phyloP scores from a whole-genome alignment of 129 eudicot species.

The Arctium minus region DNA sequence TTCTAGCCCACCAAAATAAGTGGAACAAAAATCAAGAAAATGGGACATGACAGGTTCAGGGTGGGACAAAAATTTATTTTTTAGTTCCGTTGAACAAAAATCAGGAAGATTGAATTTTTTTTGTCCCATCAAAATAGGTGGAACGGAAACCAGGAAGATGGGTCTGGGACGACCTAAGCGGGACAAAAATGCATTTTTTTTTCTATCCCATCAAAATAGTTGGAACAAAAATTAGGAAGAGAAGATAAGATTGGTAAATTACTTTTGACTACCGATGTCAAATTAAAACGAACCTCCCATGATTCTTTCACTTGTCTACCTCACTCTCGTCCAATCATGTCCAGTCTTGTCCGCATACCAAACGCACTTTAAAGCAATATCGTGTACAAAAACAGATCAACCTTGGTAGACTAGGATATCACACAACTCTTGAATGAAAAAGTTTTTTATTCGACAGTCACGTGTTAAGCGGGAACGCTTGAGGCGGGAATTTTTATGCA shows the following conservation, averaged over 20 bases:
- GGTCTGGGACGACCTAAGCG: background rate
- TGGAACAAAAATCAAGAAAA: too few relatives aligned
- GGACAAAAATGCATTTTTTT: background rate
- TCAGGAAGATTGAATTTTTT: too few relatives aligned
- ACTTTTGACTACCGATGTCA: background rate
- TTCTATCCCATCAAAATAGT: background rate
- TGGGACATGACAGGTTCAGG: background rate
- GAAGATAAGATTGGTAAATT: background rate
- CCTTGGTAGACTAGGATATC: background rate
- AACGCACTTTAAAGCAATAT: background rate
- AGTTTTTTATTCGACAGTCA: constrained; percentile 12
- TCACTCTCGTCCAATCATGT: too few relatives aligned
- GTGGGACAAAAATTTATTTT: background rate
- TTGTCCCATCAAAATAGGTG: background rate
- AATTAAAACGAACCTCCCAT: background rate
- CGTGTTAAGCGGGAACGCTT: constrained; percentile 31
- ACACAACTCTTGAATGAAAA: background rate
- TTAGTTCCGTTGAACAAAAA: too few relatives aligned
- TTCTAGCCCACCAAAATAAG: too few relatives aligned
- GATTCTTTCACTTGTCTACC: background rate
- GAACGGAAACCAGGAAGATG: background rate
- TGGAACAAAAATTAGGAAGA: background rate
- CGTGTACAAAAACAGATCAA: background rate
- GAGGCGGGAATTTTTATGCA: constrained; percentile 43
- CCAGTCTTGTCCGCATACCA: background rate